Evolutionary conservation across 2,329 filamentous ascomycete genomes (phyloP).

Genomic region (Fusarium oligoseptatum): DNA sequence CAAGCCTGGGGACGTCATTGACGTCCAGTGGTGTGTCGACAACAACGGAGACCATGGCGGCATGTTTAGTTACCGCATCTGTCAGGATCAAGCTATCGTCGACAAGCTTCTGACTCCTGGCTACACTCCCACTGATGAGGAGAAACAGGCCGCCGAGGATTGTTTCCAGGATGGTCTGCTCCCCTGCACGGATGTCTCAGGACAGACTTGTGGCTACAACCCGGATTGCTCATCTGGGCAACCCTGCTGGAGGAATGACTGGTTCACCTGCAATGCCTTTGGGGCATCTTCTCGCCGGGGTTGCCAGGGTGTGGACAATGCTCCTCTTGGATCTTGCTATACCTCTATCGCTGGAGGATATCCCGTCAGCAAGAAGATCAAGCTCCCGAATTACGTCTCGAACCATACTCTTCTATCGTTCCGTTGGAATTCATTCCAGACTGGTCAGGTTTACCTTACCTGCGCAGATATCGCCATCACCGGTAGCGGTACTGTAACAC

Average conservation of each 20-base stretch:
- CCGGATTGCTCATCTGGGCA: slow-evolving; percentile 60
- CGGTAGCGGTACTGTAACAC: slow-evolving; percentile 30
- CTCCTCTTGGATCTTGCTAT: slow-evolving; percentile 57
- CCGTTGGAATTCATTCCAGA: slow-evolving; percentile 68
- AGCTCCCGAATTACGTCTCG: slow-evolving; percentile 60
- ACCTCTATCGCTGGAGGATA: slow-evolving; percentile 67
- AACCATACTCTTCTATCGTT: slow-evolving; percentile 64
- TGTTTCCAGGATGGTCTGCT: slow-evolving; percentile 64
- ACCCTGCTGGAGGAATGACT: slow-evolving; percentile 63
- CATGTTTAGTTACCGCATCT: slow-evolving; percentile 69
- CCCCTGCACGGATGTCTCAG: slow-evolving; percentile 62
- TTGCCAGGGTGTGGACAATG: slow-evolving; percentile 61
- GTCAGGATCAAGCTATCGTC: slow-evolving; percentile 63
- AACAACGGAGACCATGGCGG: slow-evolving; percentile 68
- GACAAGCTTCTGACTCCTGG: slow-evolving; percentile 61
- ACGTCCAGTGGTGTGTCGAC: slow-evolving; percentile 68
- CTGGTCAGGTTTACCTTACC: slow-evolving; percentile 64
- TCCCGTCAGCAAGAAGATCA: slow-evolving; percentile 64
- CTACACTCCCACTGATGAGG: slow-evolving; percentile 62
- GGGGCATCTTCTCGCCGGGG: slow-evolving; percentile 48
- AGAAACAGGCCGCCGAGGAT: slow-evolving; percentile 66
- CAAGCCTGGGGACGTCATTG: slow-evolving; percentile 58
- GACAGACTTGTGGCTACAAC: slow-evolving; percentile 62
- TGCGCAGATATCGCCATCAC: slow-evolving; percentile 65
- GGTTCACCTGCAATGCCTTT: slow-evolving; percentile 66